phyloP scores from a whole-genome alignment of 768 basidiomycete genomes.

The Suillus decipiens region DNA sequence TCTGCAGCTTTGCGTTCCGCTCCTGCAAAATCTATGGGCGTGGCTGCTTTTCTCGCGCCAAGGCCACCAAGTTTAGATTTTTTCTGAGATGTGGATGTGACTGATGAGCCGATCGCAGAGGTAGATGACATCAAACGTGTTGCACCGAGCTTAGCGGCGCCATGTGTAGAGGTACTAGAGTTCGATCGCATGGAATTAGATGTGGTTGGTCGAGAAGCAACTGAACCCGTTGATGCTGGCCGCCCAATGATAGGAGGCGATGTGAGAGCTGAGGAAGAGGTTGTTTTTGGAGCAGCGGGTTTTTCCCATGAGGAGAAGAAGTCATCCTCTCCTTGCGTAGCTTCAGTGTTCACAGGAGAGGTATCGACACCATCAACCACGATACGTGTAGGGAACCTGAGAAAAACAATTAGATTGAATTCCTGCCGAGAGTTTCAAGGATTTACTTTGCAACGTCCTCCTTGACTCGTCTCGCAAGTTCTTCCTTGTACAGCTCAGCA shows the following conservation, averaged over 20 bases:
- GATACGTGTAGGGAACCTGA: slow-evolving; percentile 76
- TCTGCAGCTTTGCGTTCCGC: slow-evolving; percentile 89
- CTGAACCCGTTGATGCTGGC: slow-evolving; percentile 39
- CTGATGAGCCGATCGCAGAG: slow-evolving; percentile 31
- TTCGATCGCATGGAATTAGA: slow-evolving; percentile 61
- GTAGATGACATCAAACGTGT: slow-evolving; percentile 46
- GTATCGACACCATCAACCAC: slow-evolving; percentile 79
- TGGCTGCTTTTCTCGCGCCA: slow-evolving; percentile 84
- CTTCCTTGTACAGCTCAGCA: slow-evolving; percentile 91
- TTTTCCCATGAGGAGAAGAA: slow-evolving; percentile 99
- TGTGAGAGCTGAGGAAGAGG: slow-evolving; percentile 50
- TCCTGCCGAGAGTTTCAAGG: neutral
- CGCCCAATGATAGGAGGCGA: slow-evolving; percentile 64
- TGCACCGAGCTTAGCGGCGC: slow-evolving; percentile 41
- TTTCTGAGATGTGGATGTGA: slow-evolving; percentile 42
- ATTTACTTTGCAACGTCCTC: slow-evolving; percentile 73
- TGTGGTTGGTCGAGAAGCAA: slow-evolving; percentile 60
- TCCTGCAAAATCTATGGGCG: slow-evolving; percentile 89
- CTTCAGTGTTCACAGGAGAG: slow-evolving; percentile 38
- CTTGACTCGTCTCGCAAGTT: slow-evolving; percentile 75
- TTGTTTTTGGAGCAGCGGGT: slow-evolving; percentile 56
- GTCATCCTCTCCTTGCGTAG: slow-evolving; percentile 71
- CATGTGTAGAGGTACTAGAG: slow-evolving; percentile 31
- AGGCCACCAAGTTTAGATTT: slow-evolving; percentile 75
- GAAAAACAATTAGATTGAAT: slow-evolving; percentile 8